Evolutionary conservation across 139 green algal species (phyloP), one percentile per base, ranked within the genome.

Genomic region (Zygnema circumcarinatum): DNA sequence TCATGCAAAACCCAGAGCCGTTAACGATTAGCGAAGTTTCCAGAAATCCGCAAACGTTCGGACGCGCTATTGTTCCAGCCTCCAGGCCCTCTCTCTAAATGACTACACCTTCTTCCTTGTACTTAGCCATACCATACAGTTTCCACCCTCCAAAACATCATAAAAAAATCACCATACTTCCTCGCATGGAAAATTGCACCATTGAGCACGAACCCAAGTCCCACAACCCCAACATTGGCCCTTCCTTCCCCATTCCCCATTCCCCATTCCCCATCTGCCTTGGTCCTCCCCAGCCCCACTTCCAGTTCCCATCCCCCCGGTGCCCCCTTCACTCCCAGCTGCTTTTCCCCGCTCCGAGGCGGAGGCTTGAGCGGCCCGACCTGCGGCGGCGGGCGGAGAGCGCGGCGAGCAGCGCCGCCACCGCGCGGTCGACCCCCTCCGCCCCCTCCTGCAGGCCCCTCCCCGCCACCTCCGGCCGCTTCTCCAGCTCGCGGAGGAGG

Each of bases 401-500:
- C 11, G 81, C 67, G 38, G 81, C 73, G 3, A 89, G 41, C 38
- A 90, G 40, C 22, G n/a, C 33, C 22, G 29, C 35, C 56, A 90
- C 41, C 31, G 79, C 85, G 11, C 76, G 0, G 32, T 90, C 85
- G 0, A 90, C 39, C 2, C 38, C 33, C 2, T 90, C 79, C 0
- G 85, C 85, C n/a, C 76, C 56, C n/a, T 72, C 32, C 7, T 31
- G 22, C 29, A 90, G 29, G 33, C 68, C 56, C 3, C 56, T 1
- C 0, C 0, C n/a, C 3, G 22, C 11, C 36, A 90, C 29, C n/a
- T 80, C 79, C 29, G 62, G 56, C 20, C 38, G 22, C 29, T 38
- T 38, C 33, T 87, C 7, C 1, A 91, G 87, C 72, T 91, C 87
- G 1, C 82, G 81, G 39, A 91, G 40, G 32, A 91, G 87, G 3